Evolutionary conservation across 148 eudicot genomes (phyloP).

Genomic region (Rhododendron simsii): DNA sequence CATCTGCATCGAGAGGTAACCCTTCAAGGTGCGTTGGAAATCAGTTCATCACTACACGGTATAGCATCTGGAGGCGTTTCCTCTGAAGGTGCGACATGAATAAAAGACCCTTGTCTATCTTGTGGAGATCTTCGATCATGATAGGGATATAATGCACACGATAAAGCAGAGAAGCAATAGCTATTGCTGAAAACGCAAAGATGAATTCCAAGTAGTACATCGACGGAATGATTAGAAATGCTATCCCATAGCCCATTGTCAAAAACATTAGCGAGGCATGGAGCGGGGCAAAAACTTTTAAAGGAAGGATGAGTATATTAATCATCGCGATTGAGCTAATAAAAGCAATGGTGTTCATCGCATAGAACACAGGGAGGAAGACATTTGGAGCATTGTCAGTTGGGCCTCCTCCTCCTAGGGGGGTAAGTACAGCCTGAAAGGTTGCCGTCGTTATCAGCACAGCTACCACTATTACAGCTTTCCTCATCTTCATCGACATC

Average conservation of each 20-base stretch:
- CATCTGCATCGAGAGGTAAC: not conserved
- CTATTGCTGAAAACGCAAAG: not conserved
- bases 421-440: not conserved
- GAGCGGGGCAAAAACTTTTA: not conserved
- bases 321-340: not conserved
- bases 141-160: not conserved
- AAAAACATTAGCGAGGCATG: not conserved
- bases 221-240: not conserved
- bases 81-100: not conserved
- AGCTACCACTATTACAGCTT: not conserved
- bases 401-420: not conserved
- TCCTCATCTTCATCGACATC: not conserved
- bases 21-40: not conserved
- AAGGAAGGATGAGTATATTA: not conserved
- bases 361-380: not conserved
- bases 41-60: not conserved
- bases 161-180: not conserved
- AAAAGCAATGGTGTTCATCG: not conserved
- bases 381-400: not conserved
- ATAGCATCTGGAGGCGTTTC: not conserved
- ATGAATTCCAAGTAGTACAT: too few relatives aligned
- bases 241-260: not conserved
- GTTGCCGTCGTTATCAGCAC: not conserved
- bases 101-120: not conserved
- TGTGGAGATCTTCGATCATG: not conserved